Conservation (phyloP, 768 basidiomycete genomes). For the Mycena latifolia region DNA sequence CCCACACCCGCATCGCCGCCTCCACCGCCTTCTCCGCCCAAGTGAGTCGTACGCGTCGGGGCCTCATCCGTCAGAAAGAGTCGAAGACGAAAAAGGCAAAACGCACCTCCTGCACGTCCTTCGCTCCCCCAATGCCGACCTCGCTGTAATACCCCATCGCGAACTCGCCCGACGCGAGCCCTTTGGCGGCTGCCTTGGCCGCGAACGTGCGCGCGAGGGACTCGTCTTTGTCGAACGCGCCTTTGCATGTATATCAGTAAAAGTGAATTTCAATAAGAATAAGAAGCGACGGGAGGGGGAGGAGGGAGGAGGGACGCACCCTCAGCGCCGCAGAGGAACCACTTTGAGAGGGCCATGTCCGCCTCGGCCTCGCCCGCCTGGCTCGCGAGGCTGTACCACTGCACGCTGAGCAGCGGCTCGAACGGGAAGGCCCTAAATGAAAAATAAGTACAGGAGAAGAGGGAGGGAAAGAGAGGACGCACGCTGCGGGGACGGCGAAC, state of each 20-base stretch:
- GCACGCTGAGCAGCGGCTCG: slow-evolving; percentile 90
- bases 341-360: slow-evolving; percentile 97
- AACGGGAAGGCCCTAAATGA: slow-evolving; percentile 66
- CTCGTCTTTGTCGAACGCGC: slow-evolving; percentile 90
- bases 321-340: slow-evolving; percentile 91
- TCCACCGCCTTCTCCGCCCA: no score
- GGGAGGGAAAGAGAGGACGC: background rate
- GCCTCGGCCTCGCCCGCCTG: slow-evolving; percentile 93
- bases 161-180: slow-evolving; percentile 87
- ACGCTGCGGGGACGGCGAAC: slow-evolving; percentile 79
- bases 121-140: slow-evolving; percentile 86
- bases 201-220: slow-evolving; percentile 89
- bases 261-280: no score
- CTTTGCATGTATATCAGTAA: no score
- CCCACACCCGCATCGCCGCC: no score
- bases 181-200: slow-evolving; percentile 83
- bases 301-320: slow-evolving; percentile 40
- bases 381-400: slow-evolving; percentile 88
- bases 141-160: slow-evolving; percentile 97
- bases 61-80: no score
- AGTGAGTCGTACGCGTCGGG: no score
- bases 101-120: slow-evolving; percentile 64
- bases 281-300: no score
- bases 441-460: no score
- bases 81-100: no score